A percentile compares a stretch with the other conserved stretches of the same genome.
Evolutionary conservation across 257 asterid genomes (phyloP).

Genomic region (Solanum chiquidenum): DNA sequence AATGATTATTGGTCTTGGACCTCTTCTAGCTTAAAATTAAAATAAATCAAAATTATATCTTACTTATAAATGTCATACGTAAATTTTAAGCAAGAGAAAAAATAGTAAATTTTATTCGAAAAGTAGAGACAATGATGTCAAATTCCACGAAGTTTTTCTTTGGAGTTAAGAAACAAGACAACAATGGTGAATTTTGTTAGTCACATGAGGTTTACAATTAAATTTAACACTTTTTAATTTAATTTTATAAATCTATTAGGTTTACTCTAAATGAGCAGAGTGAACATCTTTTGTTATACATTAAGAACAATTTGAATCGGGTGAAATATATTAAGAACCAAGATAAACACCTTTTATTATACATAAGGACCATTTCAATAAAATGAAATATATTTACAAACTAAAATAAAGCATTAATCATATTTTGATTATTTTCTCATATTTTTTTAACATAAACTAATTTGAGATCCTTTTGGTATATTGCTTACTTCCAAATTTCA

Average conservation of each 20-base stretch:
- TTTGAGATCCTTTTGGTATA: too few relatives aligned
- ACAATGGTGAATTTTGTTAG: not conserved
- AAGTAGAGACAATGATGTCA: not conserved
- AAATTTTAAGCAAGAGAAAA: not conserved
- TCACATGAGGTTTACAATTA: not conserved
- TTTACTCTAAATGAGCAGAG: fast-evolving
- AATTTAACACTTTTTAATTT: not conserved
- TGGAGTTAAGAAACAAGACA: not conserved
- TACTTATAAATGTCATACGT: too few relatives aligned
- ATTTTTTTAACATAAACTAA: not conserved
- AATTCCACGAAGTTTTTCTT: not conserved
- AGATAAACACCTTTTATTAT: not conserved
- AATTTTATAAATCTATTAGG: not conserved
- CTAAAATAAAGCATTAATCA: too few relatives aligned
- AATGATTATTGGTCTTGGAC: not conserved
- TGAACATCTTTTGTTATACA: not conserved
- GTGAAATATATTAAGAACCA: too few relatives aligned
- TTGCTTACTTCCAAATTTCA: too few relatives aligned
- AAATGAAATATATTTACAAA: too few relatives aligned
- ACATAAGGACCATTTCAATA: not conserved
- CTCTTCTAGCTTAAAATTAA: not conserved
- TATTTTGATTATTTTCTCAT: too few relatives aligned
- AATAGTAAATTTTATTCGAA: too few relatives aligned
- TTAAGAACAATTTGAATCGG: not conserved
- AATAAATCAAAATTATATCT: too few relatives aligned